These are phyloP conservation scores for Mallotus nudiflorus DNA, from an alignment of 345 rosid genomes.

Conservation along the genomic window DNA sequence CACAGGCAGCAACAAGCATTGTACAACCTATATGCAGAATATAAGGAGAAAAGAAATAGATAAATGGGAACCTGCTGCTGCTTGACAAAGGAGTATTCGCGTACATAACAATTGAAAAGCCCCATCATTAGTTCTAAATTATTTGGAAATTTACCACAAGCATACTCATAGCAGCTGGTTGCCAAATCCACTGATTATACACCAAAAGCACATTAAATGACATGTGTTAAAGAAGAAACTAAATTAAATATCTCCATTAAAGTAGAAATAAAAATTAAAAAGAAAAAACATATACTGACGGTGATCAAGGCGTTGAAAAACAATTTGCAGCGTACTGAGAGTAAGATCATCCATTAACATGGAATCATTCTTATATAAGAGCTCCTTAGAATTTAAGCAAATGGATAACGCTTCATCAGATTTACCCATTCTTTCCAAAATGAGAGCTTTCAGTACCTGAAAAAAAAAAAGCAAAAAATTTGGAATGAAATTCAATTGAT, in stretches of 20 bases:
- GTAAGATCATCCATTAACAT: conserved; percentile 91
- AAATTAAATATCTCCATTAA: no score
- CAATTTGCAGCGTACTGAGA: conserved; percentile 90
- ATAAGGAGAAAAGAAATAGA: neutral
- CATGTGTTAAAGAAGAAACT: no score
- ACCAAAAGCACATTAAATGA: neutral
- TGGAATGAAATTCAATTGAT: no score
- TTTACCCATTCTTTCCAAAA: conserved; percentile 91
- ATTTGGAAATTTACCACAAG: conserved; percentile 71
- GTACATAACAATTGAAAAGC: conserved; percentile 93
- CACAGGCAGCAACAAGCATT: neutral
- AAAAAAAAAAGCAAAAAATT: conserved; percentile 1
- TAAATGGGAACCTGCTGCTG: conserved; percentile 84
- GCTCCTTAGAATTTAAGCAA: conserved; percentile 73
- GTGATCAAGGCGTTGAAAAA: conserved; percentile 90
- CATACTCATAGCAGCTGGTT: conserved; percentile 86
- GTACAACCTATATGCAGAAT: no score
- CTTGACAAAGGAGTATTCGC: conserved; percentile 88
- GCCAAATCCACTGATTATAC: conserved; percentile 79
- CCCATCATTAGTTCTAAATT: conserved; percentile 95
- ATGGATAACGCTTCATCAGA: conserved; percentile 66
- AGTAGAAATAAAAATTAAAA: no score
- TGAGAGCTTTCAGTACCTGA: conserved; percentile 82
- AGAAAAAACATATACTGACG: conserved; percentile 44
- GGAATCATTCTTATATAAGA: conserved; percentile 65